Base-by-base conservation (phyloP, 176 grass and related monocot species). In the Tuctoria greenei region DNA sequence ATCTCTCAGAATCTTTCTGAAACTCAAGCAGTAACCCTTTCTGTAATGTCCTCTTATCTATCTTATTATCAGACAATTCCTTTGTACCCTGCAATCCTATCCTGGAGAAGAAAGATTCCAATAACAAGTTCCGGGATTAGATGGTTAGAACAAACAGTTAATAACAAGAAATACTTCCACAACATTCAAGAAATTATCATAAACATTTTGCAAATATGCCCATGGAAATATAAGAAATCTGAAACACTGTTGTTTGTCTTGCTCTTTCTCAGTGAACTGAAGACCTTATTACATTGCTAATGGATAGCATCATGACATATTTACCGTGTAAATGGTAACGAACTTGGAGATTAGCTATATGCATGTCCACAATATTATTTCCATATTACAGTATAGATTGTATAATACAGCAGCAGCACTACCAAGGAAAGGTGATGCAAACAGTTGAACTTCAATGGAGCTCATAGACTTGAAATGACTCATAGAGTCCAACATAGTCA, bases 1-100 rank as follows among this genome's bases (percentile, higher is more conserved):
- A 72, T 89, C 93, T 88, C 69, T 99, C 74, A 9, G 95, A 83
- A 75, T 95, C 95, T 77, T 99, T 99, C 36, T 86, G 82, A 80
- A 99, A 99, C 82, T 99, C 95, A 52, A 99, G 86, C 35, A 99
- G 73, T 44, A 86, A 62, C 24, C 95, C 95, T 86, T 95, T 95
- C 54, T 84, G 82, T 79, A 99, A 82, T n/a, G 72, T 81, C 67
- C 18, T 86, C 52, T 95, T 92, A 68, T 92, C 89, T 71, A 84
- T 72, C 66, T 90, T 86, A 52, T 26, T 64, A 31, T 86, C 87
- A 66, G 82, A 61, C 49, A 90, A 74, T 64, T 95, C 89, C 68
- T 92, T 99, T 69, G 79, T 84, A 61, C 64, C 79, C 24, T 90
- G 82, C 31, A 90, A 84, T 84, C 89, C 95, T 69, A 82, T 73